Percentiles rank a stretch among this genome's conserved stretches.
These are phyloP conservation scores for Nitzschia sp. DNA, from an alignment of 108 stramenopile genomes.

Conservation along the genomic window DNA sequence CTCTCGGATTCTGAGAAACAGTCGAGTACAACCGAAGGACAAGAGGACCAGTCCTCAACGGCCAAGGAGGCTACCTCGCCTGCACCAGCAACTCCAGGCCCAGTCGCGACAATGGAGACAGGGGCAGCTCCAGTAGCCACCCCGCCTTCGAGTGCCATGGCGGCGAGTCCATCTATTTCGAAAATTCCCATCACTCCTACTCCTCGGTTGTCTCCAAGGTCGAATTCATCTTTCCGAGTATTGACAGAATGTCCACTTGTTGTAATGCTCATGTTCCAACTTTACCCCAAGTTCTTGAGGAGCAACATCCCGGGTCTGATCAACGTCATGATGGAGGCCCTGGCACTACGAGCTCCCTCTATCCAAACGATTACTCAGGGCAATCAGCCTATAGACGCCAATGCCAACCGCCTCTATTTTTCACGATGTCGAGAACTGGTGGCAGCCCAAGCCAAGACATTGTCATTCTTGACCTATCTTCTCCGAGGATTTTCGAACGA, in stretches of 20 bases:
- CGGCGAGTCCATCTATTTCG: conserved; percentile 1
- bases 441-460: conserved; percentile 87
- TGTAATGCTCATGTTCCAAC: conserved; percentile 92
- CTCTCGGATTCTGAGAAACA: background rate
- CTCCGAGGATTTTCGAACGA: conserved; percentile 74
- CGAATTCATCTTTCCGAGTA: conserved; percentile 78
- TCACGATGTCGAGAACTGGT: conserved; percentile 65
- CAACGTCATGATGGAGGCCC: conserved; percentile 87
- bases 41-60: background rate
- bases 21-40: background rate
- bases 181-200: conserved; percentile 3
- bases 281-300: conserved; percentile 85
- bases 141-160: conserved; percentile 8
- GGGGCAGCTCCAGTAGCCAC: background rate
- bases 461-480: conserved; percentile 91
- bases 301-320: conserved; percentile 81
- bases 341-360: conserved; percentile 74
- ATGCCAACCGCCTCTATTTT: conserved; percentile 49
- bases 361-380: conserved; percentile 29
- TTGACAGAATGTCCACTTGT: conserved; percentile 90
- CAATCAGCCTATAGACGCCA: conserved; percentile 18
- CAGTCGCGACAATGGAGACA: background rate
- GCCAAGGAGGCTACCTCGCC: background rate
- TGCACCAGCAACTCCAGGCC: background rate
- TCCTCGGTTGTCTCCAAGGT: conserved; percentile 35